Evolutionary conservation across 169 alveolate species (phyloP).

Genomic region (Cryptosporidium viatorum): DNA sequence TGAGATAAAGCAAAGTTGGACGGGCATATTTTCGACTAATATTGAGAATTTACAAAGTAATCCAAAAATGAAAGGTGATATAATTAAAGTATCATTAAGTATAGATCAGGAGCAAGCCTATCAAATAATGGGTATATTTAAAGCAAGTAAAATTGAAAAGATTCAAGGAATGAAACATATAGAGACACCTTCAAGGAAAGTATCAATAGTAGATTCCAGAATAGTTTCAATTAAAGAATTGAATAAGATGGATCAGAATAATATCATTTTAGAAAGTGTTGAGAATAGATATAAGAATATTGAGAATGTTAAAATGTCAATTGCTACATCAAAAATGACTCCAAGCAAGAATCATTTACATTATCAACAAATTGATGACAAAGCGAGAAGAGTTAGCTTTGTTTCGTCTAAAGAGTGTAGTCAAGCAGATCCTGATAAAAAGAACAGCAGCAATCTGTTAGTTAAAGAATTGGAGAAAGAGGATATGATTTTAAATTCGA

Average conservation of each 20-base stretch:
- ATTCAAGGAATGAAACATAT: slow-evolving; percentile 30
- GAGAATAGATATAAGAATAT: not conserved
- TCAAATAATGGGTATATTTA: slow-evolving; percentile 62
- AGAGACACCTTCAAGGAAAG: slow-evolving; percentile 64
- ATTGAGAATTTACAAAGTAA: slow-evolving; percentile 18
- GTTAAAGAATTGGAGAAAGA: not conserved
- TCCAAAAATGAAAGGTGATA: slow-evolving; percentile 3
- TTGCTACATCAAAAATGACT: slow-evolving; percentile 42
- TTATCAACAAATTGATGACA: not conserved
- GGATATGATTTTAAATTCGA: not conserved
- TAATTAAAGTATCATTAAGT: slow-evolving; percentile 2
- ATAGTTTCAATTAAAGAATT: not conserved
- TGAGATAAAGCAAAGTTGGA: slow-evolving; percentile 65
- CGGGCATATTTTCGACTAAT: slow-evolving; percentile 47
- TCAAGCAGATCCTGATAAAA: not conserved
- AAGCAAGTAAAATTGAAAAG: slow-evolving; percentile 55
- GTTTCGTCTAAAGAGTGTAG: slow-evolving; percentile 47
- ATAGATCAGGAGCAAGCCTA: slow-evolving; percentile 58
- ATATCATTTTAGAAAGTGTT: slow-evolving; percentile 24
- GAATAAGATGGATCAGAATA: not conserved
- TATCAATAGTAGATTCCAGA: slow-evolving; percentile 67
- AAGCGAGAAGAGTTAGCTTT: slow-evolving; percentile 49
- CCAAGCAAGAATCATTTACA: not conserved
- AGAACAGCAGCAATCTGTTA: not conserved
- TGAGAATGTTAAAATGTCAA: slow-evolving; percentile 42